Evolutionary conservation across 805 yeast species (phyloP), one percentile per base, ranked within the genome.

Genomic region (Schizosaccharomyces osmophilus): DNA sequence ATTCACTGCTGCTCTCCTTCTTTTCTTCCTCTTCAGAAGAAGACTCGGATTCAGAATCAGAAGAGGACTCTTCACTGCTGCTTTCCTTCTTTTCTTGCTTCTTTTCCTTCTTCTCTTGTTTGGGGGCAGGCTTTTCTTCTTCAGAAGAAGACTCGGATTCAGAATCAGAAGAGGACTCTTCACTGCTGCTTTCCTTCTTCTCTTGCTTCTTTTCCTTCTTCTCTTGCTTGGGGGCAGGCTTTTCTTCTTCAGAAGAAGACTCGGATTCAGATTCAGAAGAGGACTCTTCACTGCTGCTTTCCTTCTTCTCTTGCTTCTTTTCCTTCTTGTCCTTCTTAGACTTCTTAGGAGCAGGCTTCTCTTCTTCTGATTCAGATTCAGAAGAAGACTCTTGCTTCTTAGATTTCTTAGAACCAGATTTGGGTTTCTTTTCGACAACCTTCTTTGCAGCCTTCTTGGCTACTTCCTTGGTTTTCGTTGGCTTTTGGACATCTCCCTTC

Each of bases 401-500:
- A 6, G 43, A 32, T 63, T 62, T 58, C 45, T 65, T 65, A 45
- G 51, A 24, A n/a, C 26, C 24, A 24, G 51, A 19, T 45, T 45
- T 45, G 26, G 51, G 13, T 8, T 24, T 45, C 36, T 55, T 19
- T 41, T 54, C 41, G 13, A n/a, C n/a, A 22, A 36, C 62, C 9
- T 66, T 62, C 17, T 41, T 31, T 59, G 74, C 67, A 41, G 68
- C 68, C 11, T 62, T 59, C 59, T 65, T 63, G 59, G 74, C 69
- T 24, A 62, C 67, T 26, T 61, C 62, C 15, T 74, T 74, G 51
- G 66, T 64, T 26, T 65, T 70, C 39, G 63, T 67, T 26, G 71
- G 67, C 54, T 74, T 61, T 58, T 68, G 29, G n/a, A 57, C 26
- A 4, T 19, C 60, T 19, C 48, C 60, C 43, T 32, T 57, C 48